Base-by-base conservation (phyloP, 495 filamentous ascomycete genomes). In the Penicillium arizonense region DNA sequence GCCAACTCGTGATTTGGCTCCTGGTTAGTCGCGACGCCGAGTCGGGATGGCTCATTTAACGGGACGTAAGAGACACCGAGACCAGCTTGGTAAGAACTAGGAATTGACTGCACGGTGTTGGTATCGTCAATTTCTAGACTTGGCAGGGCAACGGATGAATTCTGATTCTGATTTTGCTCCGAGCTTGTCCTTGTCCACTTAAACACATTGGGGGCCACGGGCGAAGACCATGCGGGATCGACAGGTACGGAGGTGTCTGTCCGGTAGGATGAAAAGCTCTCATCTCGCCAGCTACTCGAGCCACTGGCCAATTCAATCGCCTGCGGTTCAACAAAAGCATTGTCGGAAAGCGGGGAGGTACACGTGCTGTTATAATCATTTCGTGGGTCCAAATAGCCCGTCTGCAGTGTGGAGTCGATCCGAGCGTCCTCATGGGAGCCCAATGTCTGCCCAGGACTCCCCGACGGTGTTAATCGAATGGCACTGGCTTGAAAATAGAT, bases 401-500 rank as follows among this genome's bases (percentile, higher is more conserved):
- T 30, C 23, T 57, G 61, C 8, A 53, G 14, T 50, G 47, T 50
- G 21, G 63, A 53, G 39, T 54, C 55, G 32, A 50, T 24, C 37
- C 32, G 53, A 16, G 50, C 41, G 18, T 47, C 56, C 9, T 63
- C 38, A 20, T 58, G 56, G 14, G 58, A 56, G 18, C 41, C 28
- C 18, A 35, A 32, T 23, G 21, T 33, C 12, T 55, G 52, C 13
- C 53, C 52, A n/a, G 58, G 63, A 43, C 58, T 61, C 4, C 56
- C 50, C 14, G 58, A 54, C 1, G 71, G 68, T 2, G 72, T 74
- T 16, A 71, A 38, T 36, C 68, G 65, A 49, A 76, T 69, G 0
- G 63, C 69, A 32, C 59, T 55, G n/a, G 66, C 64, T 45, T 63
- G 62, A 30, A 76, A 71, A 14, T 58, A 68, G 6, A 63, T 57